phyloP scores from a whole-genome alignment of 495 filamentous ascomycete genomes.

The Articulospora tetracladia region DNA sequence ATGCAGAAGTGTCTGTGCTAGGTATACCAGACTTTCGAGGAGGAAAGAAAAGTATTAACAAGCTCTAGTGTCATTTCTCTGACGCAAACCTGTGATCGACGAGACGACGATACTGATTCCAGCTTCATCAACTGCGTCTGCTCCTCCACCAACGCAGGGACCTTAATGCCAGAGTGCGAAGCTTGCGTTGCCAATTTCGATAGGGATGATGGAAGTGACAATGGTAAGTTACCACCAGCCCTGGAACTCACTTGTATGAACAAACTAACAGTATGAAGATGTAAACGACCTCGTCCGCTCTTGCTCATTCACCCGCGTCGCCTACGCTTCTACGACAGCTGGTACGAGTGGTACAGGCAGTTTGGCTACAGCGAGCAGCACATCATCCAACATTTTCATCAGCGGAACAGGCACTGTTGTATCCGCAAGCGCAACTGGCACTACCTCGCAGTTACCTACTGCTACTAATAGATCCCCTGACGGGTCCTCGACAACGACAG shows the following conservation, averaged over 20 bases:
- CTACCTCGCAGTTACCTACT: neutral
- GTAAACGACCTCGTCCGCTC: constrained; percentile 6
- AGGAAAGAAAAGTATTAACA: neutral
- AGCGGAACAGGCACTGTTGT: neutral
- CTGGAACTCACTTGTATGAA: neutral
- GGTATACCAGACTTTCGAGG: neutral
- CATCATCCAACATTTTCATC: neutral
- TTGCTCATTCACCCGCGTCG: constrained; percentile 5
- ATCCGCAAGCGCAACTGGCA: neutral
- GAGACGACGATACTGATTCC: neutral
- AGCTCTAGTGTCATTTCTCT: neutral
- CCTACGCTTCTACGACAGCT: neutral
- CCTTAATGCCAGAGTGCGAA: neutral
- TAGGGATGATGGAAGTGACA: constrained; percentile 1
- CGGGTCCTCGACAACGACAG: neutral
- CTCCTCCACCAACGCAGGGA: neutral
- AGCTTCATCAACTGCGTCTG: constrained; percentile 1
- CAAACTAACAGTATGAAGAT: neutral
- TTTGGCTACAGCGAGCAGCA: too few species aligned
- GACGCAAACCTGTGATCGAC: neutral
- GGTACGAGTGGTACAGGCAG: neutral
- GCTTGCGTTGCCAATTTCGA: constrained; percentile 6
- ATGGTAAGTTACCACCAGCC: neutral
- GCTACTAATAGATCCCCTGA: neutral
- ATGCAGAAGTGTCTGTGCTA: neutral